A percentile compares a stretch with the other conserved stretches of the same genome.
phyloP scores from a whole-genome alignment of 2,329 filamentous ascomycete species.

The Fusarium dlaminii region DNA sequence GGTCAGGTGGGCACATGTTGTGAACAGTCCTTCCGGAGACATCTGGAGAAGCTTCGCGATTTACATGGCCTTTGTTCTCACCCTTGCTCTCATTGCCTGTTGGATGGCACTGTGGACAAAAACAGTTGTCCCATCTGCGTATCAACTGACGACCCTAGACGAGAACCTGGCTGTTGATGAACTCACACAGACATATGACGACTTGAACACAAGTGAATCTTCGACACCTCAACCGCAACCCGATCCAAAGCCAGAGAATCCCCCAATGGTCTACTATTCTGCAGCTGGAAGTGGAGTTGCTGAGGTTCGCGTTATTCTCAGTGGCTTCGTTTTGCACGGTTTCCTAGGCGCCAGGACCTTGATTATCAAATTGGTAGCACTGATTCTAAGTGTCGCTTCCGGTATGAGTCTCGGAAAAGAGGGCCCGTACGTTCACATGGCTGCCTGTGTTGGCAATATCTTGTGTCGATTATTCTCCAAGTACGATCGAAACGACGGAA shows the following conservation, averaged over 20 bases:
- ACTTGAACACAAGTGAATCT: conserved; percentile 55
- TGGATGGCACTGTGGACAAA: conserved; percentile 88
- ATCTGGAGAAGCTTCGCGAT: conserved; percentile 79
- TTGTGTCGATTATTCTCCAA: conserved; percentile 92
- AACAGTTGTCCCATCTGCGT: conserved; percentile 89
- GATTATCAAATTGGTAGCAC: conserved; percentile 81
- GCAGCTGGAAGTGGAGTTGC: conserved; percentile 96
- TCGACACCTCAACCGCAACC: conserved; percentile 55
- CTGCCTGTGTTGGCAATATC: conserved; percentile 94
- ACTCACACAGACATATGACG: conserved; percentile 49
- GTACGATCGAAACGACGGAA: conserved; percentile 93
- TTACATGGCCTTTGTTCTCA: conserved; percentile 77
- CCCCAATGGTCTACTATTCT: conserved; percentile 93
- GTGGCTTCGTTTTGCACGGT: conserved; percentile 94
- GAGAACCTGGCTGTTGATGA: conserved; percentile 84
- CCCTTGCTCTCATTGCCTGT: conserved; percentile 77
- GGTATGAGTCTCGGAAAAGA: conserved; percentile 95
- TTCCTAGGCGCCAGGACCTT: conserved; percentile 91
- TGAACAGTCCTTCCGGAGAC: conserved; percentile 57
- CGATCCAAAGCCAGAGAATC: conserved; percentile 50
- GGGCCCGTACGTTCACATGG: conserved; percentile 96
- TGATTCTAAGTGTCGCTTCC: conserved; percentile 90
- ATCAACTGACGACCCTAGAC: conserved; percentile 87
- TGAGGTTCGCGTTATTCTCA: conserved; percentile 97
- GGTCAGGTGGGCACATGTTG: conserved; percentile 63